These are phyloP conservation scores for Puccinia triticina DNA, from an alignment of 1,284 basidiomycete species.

Conservation along the genomic window DNA sequence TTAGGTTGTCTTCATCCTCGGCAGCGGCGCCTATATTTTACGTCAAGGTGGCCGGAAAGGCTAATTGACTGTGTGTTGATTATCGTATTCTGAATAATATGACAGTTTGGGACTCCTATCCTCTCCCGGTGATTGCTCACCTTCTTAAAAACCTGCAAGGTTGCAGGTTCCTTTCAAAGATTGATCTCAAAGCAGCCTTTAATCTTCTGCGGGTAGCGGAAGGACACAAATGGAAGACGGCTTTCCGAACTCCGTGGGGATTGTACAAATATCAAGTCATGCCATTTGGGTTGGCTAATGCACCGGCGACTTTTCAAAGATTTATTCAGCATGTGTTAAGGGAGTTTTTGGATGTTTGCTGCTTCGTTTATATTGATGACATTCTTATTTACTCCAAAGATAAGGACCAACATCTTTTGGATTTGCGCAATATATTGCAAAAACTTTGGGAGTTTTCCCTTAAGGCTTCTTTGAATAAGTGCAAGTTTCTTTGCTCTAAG, in stretches of 20 bases:
- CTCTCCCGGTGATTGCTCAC: constrained; percentile 10
- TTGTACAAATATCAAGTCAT: constrained; percentile 21
- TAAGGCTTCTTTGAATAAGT: too few species aligned
- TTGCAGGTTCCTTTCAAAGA: too few species aligned
- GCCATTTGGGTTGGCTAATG: constrained; percentile 39
- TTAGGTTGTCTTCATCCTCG: too few species aligned
- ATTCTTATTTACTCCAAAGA: constrained; percentile 30
- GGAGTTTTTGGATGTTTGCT: constrained; percentile 35
- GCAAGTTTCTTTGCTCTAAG: too few species aligned
- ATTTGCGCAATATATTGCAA: neutral
- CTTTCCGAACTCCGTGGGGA: constrained; percentile 32
- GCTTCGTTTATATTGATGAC: constrained; percentile 35
- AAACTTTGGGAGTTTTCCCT: too few species aligned
- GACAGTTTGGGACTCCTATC: constrained; percentile 25
- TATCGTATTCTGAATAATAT: constrained; percentile 26
- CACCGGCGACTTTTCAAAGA: constrained; percentile 25
- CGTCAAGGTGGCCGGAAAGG: too few species aligned
- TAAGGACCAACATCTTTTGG: neutral
- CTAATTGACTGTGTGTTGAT: constrained; percentile 25
- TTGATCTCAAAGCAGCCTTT: too few species aligned
- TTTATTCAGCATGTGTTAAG: constrained; percentile 29
- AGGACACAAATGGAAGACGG: constrained; percentile 4
- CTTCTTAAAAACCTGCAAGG: too few species aligned
- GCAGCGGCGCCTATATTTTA: too few species aligned
- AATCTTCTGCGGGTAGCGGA: too few species aligned